A percentile compares a stretch with the other conserved stretches of the same genome.
These are phyloP conservation scores for Cystobasidium onofrii DNA, from an alignment of 768 basidiomycete genomes.

Conservation along the genomic window DNA sequence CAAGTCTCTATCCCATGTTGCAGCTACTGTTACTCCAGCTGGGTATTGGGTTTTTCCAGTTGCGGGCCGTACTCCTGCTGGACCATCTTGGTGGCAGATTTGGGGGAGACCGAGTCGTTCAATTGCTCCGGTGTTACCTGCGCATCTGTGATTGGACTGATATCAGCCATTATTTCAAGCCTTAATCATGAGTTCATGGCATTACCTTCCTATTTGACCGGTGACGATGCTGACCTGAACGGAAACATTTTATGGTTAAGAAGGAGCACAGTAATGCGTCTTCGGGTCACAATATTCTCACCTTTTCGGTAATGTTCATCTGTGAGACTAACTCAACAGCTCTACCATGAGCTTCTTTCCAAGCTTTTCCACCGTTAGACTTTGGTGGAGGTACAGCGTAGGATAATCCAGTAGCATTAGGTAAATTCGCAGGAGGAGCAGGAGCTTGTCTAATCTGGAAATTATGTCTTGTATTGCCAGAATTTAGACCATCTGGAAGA, in stretches of 20 bases:
- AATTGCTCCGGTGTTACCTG: conserved; percentile 17
- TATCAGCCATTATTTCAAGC: too few relatives aligned
- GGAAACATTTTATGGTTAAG: not conserved
- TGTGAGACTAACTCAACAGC: not conserved
- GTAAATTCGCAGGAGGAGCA: conserved; percentile 5
- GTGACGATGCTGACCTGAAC: conserved; percentile 21
- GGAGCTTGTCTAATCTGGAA: not conserved
- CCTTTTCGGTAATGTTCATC: conserved; percentile 15
- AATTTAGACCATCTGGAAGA: not conserved
- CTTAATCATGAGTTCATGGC: too few relatives aligned
- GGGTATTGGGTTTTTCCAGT: conserved; percentile 51
- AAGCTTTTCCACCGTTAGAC: conserved; percentile 13
- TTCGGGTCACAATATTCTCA: too few relatives aligned
- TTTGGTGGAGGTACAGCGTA: not conserved
- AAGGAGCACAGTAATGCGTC: not conserved
- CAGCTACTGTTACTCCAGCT: conserved; percentile 69
- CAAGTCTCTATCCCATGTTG: conserved; percentile 71
- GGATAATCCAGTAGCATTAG: conserved; percentile 9
- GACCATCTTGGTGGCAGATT: conserved; percentile 45
- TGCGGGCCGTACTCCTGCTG: conserved; percentile 11
- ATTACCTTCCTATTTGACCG: conserved; percentile 14
- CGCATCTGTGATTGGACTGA: not conserved
- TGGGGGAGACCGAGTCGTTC: conserved; percentile 36
- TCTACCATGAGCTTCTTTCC: conserved; percentile 14
- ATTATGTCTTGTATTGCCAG: not conserved